Conservation (phyloP, 1,284 basidiomycete species). For the Inonotus hispidus region DNA sequence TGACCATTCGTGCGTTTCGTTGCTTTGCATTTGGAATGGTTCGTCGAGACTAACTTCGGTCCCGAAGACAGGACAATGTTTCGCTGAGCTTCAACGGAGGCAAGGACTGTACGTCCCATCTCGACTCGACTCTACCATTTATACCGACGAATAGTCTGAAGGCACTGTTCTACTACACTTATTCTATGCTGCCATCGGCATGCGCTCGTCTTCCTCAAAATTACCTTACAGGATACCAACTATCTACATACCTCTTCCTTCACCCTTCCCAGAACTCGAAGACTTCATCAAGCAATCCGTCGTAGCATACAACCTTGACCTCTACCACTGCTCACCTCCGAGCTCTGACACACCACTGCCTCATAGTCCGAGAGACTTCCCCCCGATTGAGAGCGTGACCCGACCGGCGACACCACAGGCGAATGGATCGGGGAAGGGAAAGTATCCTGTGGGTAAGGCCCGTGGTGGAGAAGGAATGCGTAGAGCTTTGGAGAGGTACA, state of each 20-base stretch:
- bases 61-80: conserved; percentile 56
- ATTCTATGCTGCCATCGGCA: conserved; percentile 66
- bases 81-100: conserved; percentile 97
- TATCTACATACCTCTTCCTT: conserved; percentile 87
- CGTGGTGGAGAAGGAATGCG: conserved; percentile 80
- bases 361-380: neutral
- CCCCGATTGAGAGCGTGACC: conserved; percentile 27
- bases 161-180: conserved; percentile 94
- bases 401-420: conserved; percentile 24
- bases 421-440: neutral
- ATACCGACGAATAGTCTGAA: conserved; percentile 27
- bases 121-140: neutral
- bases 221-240: conserved; percentile 53
- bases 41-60: conserved; percentile 7
- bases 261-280: conserved; percentile 85
- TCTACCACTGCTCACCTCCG: conserved; percentile 56
- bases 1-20: conserved; percentile 61
- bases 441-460: conserved; percentile 37
- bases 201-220: conserved; percentile 34
- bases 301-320: conserved; percentile 70
- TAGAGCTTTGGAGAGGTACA: conserved; percentile 72
- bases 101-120: conserved; percentile 79
- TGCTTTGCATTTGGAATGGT: neutral
- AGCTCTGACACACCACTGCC: conserved; percentile 14
- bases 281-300: conserved; percentile 70